Percentiles rank a stretch among this genome's conserved stretches.
phyloP scores from a whole-genome alignment of 2,329 filamentous ascomycete genomes.

The Botrytis cinerea region DNA sequence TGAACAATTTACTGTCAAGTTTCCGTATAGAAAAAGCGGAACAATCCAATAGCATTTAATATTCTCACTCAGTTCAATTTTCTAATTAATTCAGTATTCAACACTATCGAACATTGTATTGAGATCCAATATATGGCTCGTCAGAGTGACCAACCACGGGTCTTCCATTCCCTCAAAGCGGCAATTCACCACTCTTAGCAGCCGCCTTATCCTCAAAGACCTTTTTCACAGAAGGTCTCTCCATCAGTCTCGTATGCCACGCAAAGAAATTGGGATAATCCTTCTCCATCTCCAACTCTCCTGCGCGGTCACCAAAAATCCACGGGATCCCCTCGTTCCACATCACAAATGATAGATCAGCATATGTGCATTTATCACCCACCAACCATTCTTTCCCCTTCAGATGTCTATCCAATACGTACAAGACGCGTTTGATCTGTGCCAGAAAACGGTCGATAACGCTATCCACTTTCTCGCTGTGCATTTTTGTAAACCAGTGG shows the following conservation, averaged over 20 bases:
- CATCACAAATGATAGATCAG: slow-evolving; percentile 39
- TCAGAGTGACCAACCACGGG: neutral
- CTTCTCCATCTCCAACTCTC: slow-evolving; percentile 30
- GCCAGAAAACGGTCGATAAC: slow-evolving; percentile 48
- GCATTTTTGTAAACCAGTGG: slow-evolving; percentile 42
- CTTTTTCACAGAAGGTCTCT: slow-evolving; percentile 30
- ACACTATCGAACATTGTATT: neutral
- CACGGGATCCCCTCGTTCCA: slow-evolving; percentile 26
- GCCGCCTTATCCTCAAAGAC: slow-evolving; percentile 27
- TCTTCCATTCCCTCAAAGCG: neutral
- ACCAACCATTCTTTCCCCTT: slow-evolving; percentile 43
- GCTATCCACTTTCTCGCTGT: slow-evolving; percentile 46
- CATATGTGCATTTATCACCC: slow-evolving; percentile 45
- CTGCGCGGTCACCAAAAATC: slow-evolving; percentile 26
- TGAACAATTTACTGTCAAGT: neutral
- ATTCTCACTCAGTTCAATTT: neutral
- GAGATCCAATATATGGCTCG: neutral
- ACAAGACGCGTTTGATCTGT: slow-evolving; percentile 43
- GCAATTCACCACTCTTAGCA: slow-evolving; percentile 11
- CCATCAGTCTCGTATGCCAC: slow-evolving; percentile 29
- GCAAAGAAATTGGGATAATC: slow-evolving; percentile 31
- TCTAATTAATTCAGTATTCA: neutral
- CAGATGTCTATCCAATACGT: slow-evolving; percentile 47
- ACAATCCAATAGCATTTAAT: neutral
- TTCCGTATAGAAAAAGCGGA: neutral